Conservation (phyloP, 257 asterid genomes). For the Penstemon eatonii region DNA sequence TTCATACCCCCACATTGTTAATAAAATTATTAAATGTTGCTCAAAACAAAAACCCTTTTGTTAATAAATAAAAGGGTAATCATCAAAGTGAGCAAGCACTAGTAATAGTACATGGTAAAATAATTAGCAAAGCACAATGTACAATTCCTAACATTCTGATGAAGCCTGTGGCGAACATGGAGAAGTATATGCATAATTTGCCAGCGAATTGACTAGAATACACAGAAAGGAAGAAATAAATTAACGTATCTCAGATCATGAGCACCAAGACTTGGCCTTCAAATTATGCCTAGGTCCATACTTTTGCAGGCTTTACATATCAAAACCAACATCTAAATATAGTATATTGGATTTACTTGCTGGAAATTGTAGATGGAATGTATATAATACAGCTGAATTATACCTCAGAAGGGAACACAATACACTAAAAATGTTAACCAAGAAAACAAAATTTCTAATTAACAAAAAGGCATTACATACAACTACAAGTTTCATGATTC, state of each 20-base stretch:
- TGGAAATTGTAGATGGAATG: slow-evolving; percentile 10
- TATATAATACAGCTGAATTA: neutral
- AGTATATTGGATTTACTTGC: slow-evolving; percentile 6
- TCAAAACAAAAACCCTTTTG: no score
- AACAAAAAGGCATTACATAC: slow-evolving; percentile 34
- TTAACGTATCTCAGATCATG: neutral
- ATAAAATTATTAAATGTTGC: no score
- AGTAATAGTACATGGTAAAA: no score
- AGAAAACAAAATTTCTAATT: neutral
- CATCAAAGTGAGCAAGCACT: no score
- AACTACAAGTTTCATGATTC: slow-evolving; percentile 26
- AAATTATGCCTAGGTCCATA: slow-evolving; percentile 4
- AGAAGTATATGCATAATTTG: no score
- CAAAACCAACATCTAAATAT: slow-evolving; percentile 4
- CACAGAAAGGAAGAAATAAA: neutral
- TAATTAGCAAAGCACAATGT: no score
- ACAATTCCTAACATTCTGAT: no score
- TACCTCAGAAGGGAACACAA: neutral
- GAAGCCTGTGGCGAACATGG: no score
- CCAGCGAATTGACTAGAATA: no score
- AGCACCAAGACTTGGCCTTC: slow-evolving; percentile 21
- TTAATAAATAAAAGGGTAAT: no score
- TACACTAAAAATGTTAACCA: slow-evolving; percentile 12
- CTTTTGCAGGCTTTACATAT: slow-evolving; percentile 6
- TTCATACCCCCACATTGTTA: no score